Evolutionary conservation across 1,139 yeast species (phyloP).

Genomic region (Taphrina betulina): DNA sequence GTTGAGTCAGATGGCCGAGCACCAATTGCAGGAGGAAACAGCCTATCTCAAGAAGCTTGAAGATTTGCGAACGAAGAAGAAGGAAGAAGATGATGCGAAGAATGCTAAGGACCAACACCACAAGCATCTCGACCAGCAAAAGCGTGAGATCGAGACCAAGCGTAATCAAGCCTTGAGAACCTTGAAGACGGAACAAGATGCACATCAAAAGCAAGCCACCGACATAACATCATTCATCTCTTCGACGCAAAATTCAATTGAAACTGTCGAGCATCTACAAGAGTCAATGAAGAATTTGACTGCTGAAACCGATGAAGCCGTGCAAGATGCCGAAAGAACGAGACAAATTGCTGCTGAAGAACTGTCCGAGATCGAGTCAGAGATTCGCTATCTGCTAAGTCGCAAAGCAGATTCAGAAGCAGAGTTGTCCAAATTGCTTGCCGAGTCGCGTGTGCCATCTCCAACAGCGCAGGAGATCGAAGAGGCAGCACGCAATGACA

Average conservation of each 20-base stretch:
- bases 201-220: conserved; percentile 35
- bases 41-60: conserved; percentile 49
- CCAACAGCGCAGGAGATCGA: conserved; percentile 19
- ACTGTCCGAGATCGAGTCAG: conserved; percentile 25
- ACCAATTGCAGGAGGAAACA: conserved; percentile 49
- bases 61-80: conserved; percentile 50
- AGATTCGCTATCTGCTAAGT: conserved; percentile 21
- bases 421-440: conserved; percentile 8
- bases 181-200: conserved; percentile 39
- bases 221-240: conserved; percentile 14
- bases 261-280: conserved; percentile 7
- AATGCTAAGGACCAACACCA: conserved; percentile 52
- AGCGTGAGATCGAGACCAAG: conserved; percentile 46
- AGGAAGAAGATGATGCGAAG: conserved; percentile 53
- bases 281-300: background rate
- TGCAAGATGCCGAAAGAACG: conserved; percentile 6
- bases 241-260: conserved; percentile 2
- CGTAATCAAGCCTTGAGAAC: conserved; percentile 43
- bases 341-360: conserved; percentile 22
- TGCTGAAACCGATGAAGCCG: conserved; percentile 13
- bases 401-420: conserved; percentile 28
- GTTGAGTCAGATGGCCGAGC: conserved; percentile 47
- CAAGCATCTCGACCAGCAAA: conserved; percentile 51
- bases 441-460: conserved; percentile 14
- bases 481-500: conserved; percentile 13